A percentile compares a stretch with the other conserved stretches of the same genome.
Conservation (phyloP, 352 stramenopile genomes). For the Phytophthora europaea region DNA sequence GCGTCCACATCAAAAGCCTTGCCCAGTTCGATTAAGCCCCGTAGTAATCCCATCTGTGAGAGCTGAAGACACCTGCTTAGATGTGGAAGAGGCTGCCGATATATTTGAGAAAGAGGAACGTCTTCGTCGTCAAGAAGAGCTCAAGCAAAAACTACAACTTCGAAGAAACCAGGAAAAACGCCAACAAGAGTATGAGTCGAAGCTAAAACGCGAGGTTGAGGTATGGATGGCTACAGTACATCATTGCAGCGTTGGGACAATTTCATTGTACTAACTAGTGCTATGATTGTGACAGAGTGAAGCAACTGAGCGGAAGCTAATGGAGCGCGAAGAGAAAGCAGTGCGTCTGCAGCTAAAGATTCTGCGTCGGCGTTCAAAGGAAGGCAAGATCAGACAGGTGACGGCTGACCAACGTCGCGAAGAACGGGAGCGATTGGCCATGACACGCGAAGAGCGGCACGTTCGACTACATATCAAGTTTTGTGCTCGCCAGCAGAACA, state of each 20-base stretch:
- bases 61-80: constrained; percentile 5
- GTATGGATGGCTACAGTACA: constrained; percentile 18
- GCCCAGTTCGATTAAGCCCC: constrained; percentile 51
- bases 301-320: constrained; percentile 62
- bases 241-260: background rate
- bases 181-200: constrained; percentile 46
- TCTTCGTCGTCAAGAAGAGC: constrained; percentile 49
- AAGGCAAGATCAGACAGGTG: constrained; percentile 56
- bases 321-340: constrained; percentile 81
- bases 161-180: constrained; percentile 51
- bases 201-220: constrained; percentile 45
- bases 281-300: constrained; percentile 50
- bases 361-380: constrained; percentile 56
- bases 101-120: constrained; percentile 36
- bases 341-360: constrained; percentile 67
- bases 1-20: constrained; percentile 51
- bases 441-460: constrained; percentile 81
- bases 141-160: constrained; percentile 55
- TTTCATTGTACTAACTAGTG: constrained; percentile 5
- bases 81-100: constrained; percentile 1
- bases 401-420: constrained; percentile 69
- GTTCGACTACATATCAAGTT: constrained; percentile 61
- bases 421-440: constrained; percentile 67
- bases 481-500: constrained; percentile 31
- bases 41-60: constrained; percentile 32